Evolutionary conservation across 2,329 filamentous ascomycete genomes (phyloP).

Genomic region (Claviceps capensis): DNA sequence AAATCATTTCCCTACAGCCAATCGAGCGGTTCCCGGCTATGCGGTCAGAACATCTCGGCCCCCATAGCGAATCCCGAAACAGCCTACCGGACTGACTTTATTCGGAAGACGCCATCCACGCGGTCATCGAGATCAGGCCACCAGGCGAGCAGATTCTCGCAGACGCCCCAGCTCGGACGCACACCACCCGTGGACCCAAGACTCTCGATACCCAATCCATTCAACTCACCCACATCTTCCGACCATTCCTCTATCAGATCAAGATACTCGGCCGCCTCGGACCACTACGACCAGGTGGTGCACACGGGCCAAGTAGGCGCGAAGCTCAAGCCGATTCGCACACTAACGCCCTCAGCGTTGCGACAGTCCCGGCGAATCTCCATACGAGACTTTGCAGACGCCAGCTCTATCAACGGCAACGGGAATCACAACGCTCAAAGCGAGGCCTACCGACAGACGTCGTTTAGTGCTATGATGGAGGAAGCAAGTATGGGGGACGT

Average conservation of each 20-base stretch:
- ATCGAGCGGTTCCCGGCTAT: conserved; percentile 9
- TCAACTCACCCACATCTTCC: conserved; percentile 20
- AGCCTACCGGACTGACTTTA: conserved; percentile 38
- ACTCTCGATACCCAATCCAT: conserved; percentile 23
- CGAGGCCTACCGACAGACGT: conserved; percentile 24
- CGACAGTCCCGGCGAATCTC: conserved; percentile 12
- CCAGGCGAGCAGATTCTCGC: not conserved
- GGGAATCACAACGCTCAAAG: not conserved
- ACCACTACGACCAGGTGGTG: conserved; percentile 12
- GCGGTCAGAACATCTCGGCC: conserved; percentile 40
- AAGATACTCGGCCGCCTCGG: conserved; percentile 11
- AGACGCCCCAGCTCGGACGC: not conserved
- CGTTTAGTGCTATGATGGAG: conserved; percentile 41
- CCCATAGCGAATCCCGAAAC: conserved; percentile 31
- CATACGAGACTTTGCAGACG: conserved; percentile 29
- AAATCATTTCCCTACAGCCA: conserved; percentile 11
- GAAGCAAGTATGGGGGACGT: conserved; percentile 29
- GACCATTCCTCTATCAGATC: conserved; percentile 9
- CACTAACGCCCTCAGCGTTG: conserved; percentile 20
- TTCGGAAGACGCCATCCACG: conserved; percentile 22
- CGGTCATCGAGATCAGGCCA: conserved; percentile 7
- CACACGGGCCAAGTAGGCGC: conserved; percentile 16
- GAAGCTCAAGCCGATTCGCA: conserved; percentile 23
- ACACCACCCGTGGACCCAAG: conserved; percentile 2
- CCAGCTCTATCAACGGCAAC: conserved; percentile 20